A percentile compares a stretch with the other conserved stretches of the same genome.
phyloP scores from a whole-genome alignment of 2,329 filamentous ascomycete species.

The Scedosporium boydii region DNA sequence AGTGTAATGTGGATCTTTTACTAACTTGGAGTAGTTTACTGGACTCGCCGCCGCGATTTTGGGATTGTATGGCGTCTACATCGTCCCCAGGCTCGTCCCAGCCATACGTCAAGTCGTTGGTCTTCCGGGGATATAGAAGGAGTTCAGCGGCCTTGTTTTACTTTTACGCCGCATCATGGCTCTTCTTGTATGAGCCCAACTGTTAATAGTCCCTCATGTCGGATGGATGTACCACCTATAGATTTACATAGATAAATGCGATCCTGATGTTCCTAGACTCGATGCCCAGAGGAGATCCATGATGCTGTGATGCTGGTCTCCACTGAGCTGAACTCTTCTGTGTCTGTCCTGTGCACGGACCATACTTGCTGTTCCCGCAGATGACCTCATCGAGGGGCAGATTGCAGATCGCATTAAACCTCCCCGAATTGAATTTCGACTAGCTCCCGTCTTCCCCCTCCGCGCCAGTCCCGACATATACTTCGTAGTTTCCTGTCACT shows the following conservation, averaged over 20 bases:
- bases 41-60: slow-evolving; percentile 38
- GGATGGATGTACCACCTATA: too few relatives aligned
- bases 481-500: neutral
- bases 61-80: slow-evolving; percentile 40
- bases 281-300: too few relatives aligned
- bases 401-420: neutral
- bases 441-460: neutral
- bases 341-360: neutral
- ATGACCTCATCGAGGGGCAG: slow-evolving; percentile 5
- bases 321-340: too few relatives aligned
- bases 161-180: neutral
- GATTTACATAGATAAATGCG: too few relatives aligned
- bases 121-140: slow-evolving; percentile 37
- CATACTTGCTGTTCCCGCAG: neutral
- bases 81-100: slow-evolving; percentile 41
- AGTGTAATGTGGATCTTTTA: neutral
- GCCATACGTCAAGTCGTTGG: slow-evolving; percentile 35
- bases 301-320: too few relatives aligned
- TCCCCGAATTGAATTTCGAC: neutral
- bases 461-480: neutral
- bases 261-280: too few relatives aligned
- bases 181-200: neutral
- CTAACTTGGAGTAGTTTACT: slow-evolving; percentile 34
- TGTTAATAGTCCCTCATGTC: neutral
- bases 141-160: neutral